Evolutionary conservation across 2,329 filamentous ascomycete species (phyloP).

Genomic region (Sphaerulina musiva): DNA sequence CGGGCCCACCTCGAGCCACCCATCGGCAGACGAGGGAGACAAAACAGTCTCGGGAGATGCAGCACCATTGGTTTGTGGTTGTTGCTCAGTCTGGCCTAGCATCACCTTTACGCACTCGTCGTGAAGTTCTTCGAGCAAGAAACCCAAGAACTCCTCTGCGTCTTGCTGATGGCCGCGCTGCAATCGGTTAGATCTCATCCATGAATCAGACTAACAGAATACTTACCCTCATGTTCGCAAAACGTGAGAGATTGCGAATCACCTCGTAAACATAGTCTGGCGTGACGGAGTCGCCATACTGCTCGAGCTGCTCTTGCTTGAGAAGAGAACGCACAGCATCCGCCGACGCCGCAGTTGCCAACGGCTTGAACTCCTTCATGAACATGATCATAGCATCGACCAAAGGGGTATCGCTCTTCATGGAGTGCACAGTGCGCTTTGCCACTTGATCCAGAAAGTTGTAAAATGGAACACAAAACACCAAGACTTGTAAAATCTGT

Average conservation of each 20-base stretch:
- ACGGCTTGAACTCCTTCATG: constrained; percentile 81
- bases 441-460: constrained; percentile 83
- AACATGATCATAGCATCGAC: constrained; percentile 97
- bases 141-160: constrained; percentile 92
- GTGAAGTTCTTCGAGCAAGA: constrained; percentile 84
- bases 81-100: constrained; percentile 30
- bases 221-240: constrained; percentile 82
- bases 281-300: constrained; percentile 83
- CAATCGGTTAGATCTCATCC: constrained; percentile 20
- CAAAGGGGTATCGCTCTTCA: constrained; percentile 90
- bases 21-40: constrained; percentile 41
- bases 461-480: constrained; percentile 92
- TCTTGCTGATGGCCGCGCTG: constrained; percentile 94
- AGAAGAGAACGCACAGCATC: constrained; percentile 68
- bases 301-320: constrained; percentile 77
- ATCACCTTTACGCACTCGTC: constrained; percentile 83
- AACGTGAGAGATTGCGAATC: constrained; percentile 77
- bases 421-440: constrained; percentile 76
- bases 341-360: constrained; percentile 67
- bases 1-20: constrained; percentile 91
- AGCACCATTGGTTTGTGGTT: constrained; percentile 24
- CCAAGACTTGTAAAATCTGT: constrained; percentile 87
- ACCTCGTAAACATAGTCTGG: constrained; percentile 95
- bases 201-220: not conserved
- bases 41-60: constrained; percentile 43